These are phyloP conservation scores for Centaurea solstitialis DNA, from an alignment of 129 eudicot genomes.

Conservation along the genomic window DNA sequence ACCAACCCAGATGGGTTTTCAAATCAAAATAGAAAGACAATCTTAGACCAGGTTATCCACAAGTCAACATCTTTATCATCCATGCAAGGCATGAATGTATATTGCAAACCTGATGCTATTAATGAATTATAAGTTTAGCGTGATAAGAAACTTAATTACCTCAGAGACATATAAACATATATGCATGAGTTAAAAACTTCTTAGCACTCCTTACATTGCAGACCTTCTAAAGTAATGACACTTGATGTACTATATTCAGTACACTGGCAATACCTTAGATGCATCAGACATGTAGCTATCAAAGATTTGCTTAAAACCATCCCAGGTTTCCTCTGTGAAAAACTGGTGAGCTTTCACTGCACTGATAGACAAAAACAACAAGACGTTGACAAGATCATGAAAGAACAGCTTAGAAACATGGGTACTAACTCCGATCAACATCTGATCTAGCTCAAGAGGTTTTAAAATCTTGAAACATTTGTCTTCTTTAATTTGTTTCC, in stretches of 20 bases:
- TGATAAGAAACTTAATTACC: conserved; percentile 1
- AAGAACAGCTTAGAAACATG: background rate
- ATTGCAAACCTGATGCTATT: background rate
- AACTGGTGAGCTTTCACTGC: conserved; percentile 97
- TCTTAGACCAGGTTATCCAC: background rate
- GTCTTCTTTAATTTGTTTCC: background rate
- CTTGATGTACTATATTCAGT: background rate
- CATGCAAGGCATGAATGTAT: background rate
- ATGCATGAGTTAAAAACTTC: background rate
- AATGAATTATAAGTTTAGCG: background rate
- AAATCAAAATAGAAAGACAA: background rate
- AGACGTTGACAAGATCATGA: conserved; percentile 37
- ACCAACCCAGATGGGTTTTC: background rate
- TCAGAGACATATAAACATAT: background rate
- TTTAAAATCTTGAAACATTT: background rate
- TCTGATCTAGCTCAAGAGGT: background rate
- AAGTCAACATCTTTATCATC: background rate
- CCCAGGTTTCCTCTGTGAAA: conserved; percentile 92
- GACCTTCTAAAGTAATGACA: background rate
- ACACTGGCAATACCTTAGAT: conserved; percentile 66
- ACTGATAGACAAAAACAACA: conserved; percentile 59
- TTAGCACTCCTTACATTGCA: background rate
- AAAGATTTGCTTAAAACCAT: conserved; percentile 87
- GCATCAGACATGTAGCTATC: conserved; percentile 94
- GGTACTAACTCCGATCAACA: background rate